Percentiles rank a stretch among this genome's conserved stretches.
These are phyloP conservation scores for Lachancea sp. DNA, from an alignment of 805 yeast species.

Conservation along the genomic window DNA sequence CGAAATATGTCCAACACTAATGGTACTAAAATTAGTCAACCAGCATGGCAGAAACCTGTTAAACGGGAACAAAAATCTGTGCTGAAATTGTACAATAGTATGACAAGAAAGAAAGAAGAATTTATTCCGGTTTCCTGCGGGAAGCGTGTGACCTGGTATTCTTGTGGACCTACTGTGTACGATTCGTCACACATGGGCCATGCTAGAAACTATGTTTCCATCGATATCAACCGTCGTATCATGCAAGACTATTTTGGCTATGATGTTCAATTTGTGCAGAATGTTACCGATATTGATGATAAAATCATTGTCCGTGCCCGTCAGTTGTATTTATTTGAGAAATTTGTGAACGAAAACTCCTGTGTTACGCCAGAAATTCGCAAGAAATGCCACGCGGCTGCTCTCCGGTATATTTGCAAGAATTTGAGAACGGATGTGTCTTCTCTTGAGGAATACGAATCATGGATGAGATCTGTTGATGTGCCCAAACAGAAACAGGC, in stretches of 20 bases:
- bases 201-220: slow-evolving; percentile 93
- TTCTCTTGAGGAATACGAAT: slow-evolving; percentile 35
- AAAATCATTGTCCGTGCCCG: slow-evolving; percentile 93
- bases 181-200: slow-evolving; percentile 98
- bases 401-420: slow-evolving; percentile 43
- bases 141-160: slow-evolving; percentile 82
- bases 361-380: slow-evolving; percentile 31
- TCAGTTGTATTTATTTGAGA: slow-evolving; percentile 72
- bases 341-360: slow-evolving; percentile 38
- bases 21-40: slow-evolving; percentile 37
- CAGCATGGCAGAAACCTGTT: slow-evolving; percentile 45
- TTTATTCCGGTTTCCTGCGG: slow-evolving; percentile 61
- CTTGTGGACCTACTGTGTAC: slow-evolving; percentile 98
- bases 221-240: slow-evolving; percentile 86
- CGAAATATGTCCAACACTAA: slow-evolving; percentile 3
- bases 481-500: slow-evolving; percentile 42
- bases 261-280: slow-evolving; percentile 82
- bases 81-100: slow-evolving; percentile 70
- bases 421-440: slow-evolving; percentile 46
- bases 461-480: slow-evolving; percentile 50
- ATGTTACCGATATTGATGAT: slow-evolving; percentile 98
- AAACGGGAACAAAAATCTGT: slow-evolving; percentile 31
- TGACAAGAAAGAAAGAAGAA: slow-evolving; percentile 73
- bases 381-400: slow-evolving; percentile 38
- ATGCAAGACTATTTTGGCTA: slow-evolving; percentile 89